These are phyloP conservation scores for Podospora pseudoanserina DNA, from an alignment of 495 filamentous ascomycete genomes.

Conservation along the genomic window DNA sequence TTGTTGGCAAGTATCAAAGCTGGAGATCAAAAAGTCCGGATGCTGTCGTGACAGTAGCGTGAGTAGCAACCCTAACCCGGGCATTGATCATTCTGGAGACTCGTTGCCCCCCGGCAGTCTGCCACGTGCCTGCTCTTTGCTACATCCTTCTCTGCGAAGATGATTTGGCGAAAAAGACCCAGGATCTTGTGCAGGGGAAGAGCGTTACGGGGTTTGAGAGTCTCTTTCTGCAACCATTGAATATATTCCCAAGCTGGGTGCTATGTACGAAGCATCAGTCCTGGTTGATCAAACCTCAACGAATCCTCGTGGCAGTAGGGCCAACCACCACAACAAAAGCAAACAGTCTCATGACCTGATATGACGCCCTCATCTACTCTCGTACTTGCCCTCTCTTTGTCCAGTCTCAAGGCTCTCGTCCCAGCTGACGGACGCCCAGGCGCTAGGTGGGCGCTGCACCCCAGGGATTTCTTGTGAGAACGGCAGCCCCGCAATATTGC, in stretches of 20 bases:
- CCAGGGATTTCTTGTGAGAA: background rate
- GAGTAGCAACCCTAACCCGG: background rate
- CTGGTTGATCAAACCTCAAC: background rate
- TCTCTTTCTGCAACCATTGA: no score
- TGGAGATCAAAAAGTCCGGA: background rate
- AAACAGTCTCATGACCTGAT: slow-evolving; percentile 1
- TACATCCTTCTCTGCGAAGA: no score
- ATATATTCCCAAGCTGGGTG: no score
- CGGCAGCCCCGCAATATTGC: slow-evolving; percentile 6
- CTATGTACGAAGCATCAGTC: background rate
- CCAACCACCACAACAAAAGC: background rate
- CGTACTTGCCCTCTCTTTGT: background rate
- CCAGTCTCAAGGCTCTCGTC: background rate
- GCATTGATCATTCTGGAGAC: background rate
- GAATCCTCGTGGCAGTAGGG: background rate
- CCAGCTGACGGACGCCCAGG: background rate
- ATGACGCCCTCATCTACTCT: slow-evolving; percentile 6
- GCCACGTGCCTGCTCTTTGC: no score
- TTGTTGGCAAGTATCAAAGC: background rate
- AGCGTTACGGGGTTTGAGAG: no score
- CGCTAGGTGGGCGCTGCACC: background rate
- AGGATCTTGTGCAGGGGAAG: no score
- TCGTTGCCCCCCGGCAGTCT: no score
- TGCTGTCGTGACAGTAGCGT: background rate
- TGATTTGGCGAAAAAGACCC: no score